A percentile compares a stretch with the other conserved stretches of the same genome.
Evolutionary conservation across 2,329 filamentous ascomycete species (phyloP).

Genomic region (Aureobasidium uvarum): DNA sequence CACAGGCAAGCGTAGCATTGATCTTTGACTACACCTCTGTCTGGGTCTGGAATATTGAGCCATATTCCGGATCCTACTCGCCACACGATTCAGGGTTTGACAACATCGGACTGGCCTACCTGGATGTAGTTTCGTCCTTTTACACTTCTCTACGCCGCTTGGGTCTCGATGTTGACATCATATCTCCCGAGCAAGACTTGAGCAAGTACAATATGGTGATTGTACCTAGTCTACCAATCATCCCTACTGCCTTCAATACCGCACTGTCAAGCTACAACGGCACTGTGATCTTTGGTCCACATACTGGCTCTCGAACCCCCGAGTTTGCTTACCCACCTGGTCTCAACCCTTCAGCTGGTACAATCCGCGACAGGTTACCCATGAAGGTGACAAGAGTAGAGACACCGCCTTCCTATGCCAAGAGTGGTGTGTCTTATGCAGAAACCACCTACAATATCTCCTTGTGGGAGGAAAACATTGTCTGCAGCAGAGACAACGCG

Average conservation of each 20-base stretch:
- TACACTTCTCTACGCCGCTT: slow-evolving; percentile 32
- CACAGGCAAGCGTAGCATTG: slow-evolving; percentile 30
- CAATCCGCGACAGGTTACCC: slow-evolving; percentile 28
- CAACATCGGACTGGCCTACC: slow-evolving; percentile 28
- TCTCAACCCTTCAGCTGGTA: slow-evolving; percentile 29
- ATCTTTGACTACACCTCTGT: slow-evolving; percentile 32
- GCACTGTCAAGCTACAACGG: slow-evolving; percentile 29
- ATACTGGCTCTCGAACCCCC: slow-evolving; percentile 30
- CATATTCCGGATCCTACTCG: slow-evolving; percentile 31
- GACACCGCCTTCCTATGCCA: slow-evolving; percentile 30
- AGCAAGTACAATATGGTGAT: slow-evolving; percentile 31
- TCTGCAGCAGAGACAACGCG: slow-evolving; percentile 28
- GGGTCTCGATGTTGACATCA: slow-evolving; percentile 32
- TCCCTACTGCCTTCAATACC: slow-evolving; percentile 29
- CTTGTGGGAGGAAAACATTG: slow-evolving; percentile 30
- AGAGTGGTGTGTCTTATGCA: slow-evolving; percentile 30
- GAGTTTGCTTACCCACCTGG: slow-evolving; percentile 32
- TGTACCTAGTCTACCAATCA: slow-evolving; percentile 32
- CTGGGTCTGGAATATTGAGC: slow-evolving; percentile 33
- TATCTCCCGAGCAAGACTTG: slow-evolving; percentile 30
- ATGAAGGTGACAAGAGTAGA: slow-evolving; percentile 32
- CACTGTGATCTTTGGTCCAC: slow-evolving; percentile 30
- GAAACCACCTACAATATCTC: slow-evolving; percentile 31
- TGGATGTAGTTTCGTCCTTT: slow-evolving; percentile 30
- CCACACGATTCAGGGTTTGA: slow-evolving; percentile 31